Conservation (phyloP, 768 basidiomycete species). For the Amyloporia xantha region DNA sequence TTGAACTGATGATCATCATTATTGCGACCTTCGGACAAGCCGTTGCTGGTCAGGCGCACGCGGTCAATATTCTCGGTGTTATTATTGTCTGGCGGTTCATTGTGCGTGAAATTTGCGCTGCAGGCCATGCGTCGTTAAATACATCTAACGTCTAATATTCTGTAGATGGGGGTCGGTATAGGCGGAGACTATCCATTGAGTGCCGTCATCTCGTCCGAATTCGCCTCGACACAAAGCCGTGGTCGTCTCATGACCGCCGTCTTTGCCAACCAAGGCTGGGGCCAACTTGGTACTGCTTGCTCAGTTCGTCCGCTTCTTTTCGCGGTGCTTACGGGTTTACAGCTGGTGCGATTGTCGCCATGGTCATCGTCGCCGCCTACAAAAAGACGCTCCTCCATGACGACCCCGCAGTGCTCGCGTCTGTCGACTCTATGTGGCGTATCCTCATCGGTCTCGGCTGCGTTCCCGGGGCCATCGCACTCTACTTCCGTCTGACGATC, state of each 20-base stretch:
- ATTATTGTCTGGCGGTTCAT: slow-evolving; percentile 83
- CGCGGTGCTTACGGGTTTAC: neutral
- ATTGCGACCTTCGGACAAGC: slow-evolving; percentile 76
- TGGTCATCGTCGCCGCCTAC: slow-evolving; percentile 62
- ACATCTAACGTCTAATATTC: neutral
- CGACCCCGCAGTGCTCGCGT: slow-evolving; percentile 29
- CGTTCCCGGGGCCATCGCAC: slow-evolving; percentile 71
- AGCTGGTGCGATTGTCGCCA: slow-evolving; percentile 62
- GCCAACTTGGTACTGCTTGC: slow-evolving; percentile 53
- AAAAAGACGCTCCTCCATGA: slow-evolving; percentile 50
- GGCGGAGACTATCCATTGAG: slow-evolving; percentile 86
- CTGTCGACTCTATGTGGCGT: slow-evolving; percentile 80
- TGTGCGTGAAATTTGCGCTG: slow-evolving; percentile 28
- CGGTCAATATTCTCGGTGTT: slow-evolving; percentile 66
- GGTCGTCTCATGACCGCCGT: slow-evolving; percentile 89
- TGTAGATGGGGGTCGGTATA: slow-evolving; percentile 71
- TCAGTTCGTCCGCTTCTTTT: neutral
- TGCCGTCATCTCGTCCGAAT: slow-evolving; percentile 86
- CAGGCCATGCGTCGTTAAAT: slow-evolving; percentile 23
- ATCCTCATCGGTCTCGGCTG: slow-evolving; percentile 84
- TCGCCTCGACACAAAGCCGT: slow-evolving; percentile 67
- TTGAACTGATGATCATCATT: slow-evolving; percentile 79
- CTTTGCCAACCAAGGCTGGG: slow-evolving; percentile 85
- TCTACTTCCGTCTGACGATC: slow-evolving; percentile 91
- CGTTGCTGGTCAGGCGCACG: slow-evolving; percentile 58